phyloP scores from a whole-genome alignment of 305 asterid genomes.

The Fraxinus sp. region DNA sequence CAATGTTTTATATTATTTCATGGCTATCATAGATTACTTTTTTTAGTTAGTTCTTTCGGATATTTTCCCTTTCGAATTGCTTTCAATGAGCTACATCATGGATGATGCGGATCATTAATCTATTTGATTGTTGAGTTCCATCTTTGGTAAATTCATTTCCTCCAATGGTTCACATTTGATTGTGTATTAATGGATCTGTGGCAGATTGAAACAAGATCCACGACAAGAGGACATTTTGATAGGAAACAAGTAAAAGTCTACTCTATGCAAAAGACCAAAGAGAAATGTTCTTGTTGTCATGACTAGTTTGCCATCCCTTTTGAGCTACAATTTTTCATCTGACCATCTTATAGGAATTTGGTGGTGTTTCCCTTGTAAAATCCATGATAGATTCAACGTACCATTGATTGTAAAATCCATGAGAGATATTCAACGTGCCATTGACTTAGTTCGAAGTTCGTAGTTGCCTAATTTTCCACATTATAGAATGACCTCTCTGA shows the following conservation, averaged over 20 bases:
- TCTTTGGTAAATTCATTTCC: background rate
- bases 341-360: background rate
- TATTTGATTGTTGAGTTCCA: background rate
- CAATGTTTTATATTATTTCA: background rate
- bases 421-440: background rate
- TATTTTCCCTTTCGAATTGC: conserved; percentile 1
- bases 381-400: background rate
- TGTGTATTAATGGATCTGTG: background rate
- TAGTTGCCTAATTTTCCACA: background rate
- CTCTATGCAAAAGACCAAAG: background rate
- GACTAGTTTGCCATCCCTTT: background rate
- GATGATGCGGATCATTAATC: background rate
- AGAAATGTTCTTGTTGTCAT: background rate
- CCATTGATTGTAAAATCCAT: too few relatives aligned
- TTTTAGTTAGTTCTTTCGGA: background rate
- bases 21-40: background rate
- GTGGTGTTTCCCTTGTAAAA: background rate
- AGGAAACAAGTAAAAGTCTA: background rate
- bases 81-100: background rate
- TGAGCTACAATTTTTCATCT: background rate
- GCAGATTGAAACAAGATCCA: background rate
- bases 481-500: background rate
- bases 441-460: background rate
- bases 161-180: background rate
- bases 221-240: background rate